phyloP scores from a whole-genome alignment of 495 filamentous ascomycete species.

The Penicillium cosmopolitanum region DNA sequence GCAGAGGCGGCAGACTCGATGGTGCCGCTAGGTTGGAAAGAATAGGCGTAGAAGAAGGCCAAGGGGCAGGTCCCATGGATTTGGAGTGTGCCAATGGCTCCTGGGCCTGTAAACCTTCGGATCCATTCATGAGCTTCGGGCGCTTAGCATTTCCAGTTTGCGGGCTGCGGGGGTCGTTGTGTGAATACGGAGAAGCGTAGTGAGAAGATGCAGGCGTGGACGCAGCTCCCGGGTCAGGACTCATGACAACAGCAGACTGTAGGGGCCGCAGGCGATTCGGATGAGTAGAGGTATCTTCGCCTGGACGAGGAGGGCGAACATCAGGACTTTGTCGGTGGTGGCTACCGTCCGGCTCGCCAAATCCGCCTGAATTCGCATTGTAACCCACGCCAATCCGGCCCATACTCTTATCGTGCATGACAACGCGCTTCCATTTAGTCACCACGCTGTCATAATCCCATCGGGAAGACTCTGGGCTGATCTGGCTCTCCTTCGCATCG shows the following conservation, averaged over 20 bases:
- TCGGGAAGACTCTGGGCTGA: slow-evolving; percentile 39
- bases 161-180: slow-evolving; percentile 35
- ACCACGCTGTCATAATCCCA: slow-evolving; percentile 63
- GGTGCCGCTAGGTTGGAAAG: slow-evolving; percentile 32
- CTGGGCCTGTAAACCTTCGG: slow-evolving; percentile 21
- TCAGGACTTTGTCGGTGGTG: slow-evolving; percentile 25
- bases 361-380: slow-evolving; percentile 9
- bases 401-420: slow-evolving; percentile 54
- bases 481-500: slow-evolving; percentile 40
- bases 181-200: slow-evolving; percentile 40
- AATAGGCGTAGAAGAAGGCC: slow-evolving; percentile 28
- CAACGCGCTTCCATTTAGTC: slow-evolving; percentile 59
- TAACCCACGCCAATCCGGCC: slow-evolving; percentile 44
- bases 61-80: slow-evolving; percentile 12
- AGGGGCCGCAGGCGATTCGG: slow-evolving; percentile 30
- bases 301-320: slow-evolving; percentile 28
- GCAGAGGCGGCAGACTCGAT: slow-evolving; percentile 2
- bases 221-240: slow-evolving; percentile 34
- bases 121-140: slow-evolving; percentile 49
- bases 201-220: slow-evolving; percentile 36
- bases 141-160: slow-evolving; percentile 38
- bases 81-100: slow-evolving; percentile 18
- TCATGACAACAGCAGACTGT: slow-evolving; percentile 35
- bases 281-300: slow-evolving; percentile 34
- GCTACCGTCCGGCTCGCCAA: slow-evolving; percentile 20